These are phyloP conservation scores for Botrytis deweyae DNA, from an alignment of 2,329 filamentous ascomycete species.

Conservation along the genomic window DNA sequence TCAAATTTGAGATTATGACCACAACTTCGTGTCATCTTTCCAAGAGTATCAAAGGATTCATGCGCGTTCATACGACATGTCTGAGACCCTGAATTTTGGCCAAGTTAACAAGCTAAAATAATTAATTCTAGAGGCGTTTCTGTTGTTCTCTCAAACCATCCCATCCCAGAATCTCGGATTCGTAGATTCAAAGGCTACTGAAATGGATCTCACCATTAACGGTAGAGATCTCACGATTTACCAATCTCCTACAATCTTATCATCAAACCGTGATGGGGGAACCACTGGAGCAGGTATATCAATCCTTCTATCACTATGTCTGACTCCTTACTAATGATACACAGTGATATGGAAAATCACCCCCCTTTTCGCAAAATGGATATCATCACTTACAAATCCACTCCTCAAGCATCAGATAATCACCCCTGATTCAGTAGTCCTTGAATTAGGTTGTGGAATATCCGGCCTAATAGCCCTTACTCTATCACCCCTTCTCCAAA, in stretches of 20 bases:
- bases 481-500: slow-evolving; percentile 57
- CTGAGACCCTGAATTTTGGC: background rate
- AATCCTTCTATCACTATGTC: slow-evolving; percentile 17
- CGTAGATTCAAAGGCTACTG: slow-evolving; percentile 66
- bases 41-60: background rate
- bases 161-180: slow-evolving; percentile 81
- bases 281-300: slow-evolving; percentile 68
- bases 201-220: slow-evolving; percentile 66
- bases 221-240: slow-evolving; percentile 71
- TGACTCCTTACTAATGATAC: background rate
- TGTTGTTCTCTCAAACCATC: slow-evolving; percentile 76
- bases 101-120: slow-evolving; percentile 7
- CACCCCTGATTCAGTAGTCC: slow-evolving; percentile 41
- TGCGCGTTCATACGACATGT: background rate
- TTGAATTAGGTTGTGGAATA: slow-evolving; percentile 89
- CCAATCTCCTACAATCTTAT: slow-evolving; percentile 81
- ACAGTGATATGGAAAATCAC: slow-evolving; percentile 89
- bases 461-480: slow-evolving; percentile 74
- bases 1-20: background rate
- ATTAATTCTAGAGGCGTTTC: slow-evolving; percentile 71
- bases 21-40: background rate
- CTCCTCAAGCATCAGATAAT: slow-evolving; percentile 43
- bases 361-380: slow-evolving; percentile 78
- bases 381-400: slow-evolving; percentile 61
- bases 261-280: slow-evolving; percentile 69